phyloP scores from a whole-genome alignment of 2,329 filamentous ascomycete species.

The Apiospora aurea region DNA sequence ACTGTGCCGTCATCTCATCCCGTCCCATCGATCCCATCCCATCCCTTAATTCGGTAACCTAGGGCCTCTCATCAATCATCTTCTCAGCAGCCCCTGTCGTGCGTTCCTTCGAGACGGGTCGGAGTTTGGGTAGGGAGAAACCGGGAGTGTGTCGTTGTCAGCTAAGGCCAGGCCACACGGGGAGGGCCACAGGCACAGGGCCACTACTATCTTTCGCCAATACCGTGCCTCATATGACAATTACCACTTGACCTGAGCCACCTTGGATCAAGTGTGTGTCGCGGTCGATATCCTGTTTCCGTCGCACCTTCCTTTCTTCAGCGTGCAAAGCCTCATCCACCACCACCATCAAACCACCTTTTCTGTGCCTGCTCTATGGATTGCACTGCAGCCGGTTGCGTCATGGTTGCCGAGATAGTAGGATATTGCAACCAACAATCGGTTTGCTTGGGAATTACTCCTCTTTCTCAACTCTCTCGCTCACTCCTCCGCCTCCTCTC shows the following conservation, averaged over 20 bases:
- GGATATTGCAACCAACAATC: background rate
- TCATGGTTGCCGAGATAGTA: background rate
- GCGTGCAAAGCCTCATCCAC: slow-evolving; percentile 9
- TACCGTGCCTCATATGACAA: slow-evolving; percentile 12
- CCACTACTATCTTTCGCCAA: slow-evolving; percentile 1
- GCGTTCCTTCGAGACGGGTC: background rate
- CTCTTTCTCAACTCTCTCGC: background rate
- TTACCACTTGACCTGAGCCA: background rate
- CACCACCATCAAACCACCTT: background rate
- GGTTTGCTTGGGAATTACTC: background rate
- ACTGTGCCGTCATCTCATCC: background rate
- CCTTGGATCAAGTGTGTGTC: background rate
- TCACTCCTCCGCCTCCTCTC: background rate
- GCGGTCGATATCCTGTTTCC: slow-evolving; percentile 9
- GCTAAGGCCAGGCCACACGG: slow-evolving; percentile 14
- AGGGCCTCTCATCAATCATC: background rate
- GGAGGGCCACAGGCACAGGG: background rate
- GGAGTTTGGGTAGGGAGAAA: slow-evolving; percentile 11
- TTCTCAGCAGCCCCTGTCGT: background rate
- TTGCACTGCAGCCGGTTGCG: slow-evolving; percentile 3
- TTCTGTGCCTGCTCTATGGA: background rate
- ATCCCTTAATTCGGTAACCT: background rate
- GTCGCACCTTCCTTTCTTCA: background rate
- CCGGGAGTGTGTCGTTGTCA: background rate
- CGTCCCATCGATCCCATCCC: background rate